Base-by-base conservation (phyloP, 2,329 filamentous ascomycete genomes). In the Colletotrichum coccodes region DNA sequence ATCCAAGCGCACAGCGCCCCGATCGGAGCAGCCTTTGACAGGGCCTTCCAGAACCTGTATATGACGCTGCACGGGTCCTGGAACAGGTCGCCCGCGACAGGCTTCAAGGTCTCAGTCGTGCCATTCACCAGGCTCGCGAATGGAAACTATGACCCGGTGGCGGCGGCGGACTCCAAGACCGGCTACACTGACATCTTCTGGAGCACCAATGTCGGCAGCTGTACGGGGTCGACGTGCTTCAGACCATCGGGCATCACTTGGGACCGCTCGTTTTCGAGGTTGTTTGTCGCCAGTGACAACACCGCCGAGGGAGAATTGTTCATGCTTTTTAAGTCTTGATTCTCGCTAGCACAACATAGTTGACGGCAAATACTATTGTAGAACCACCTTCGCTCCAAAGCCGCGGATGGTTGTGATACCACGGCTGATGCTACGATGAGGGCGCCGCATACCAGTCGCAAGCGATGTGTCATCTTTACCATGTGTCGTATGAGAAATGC, bases 11-110 rank as follows among this genome's bases (percentile, higher is more conserved):
- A 91, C 72, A 87, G 83, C 79, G 89, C 89, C 3, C 89, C 89
- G 5, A 80, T 91, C 38, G 88, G 89, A 72, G 86, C 89, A 74
- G 84, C 87, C 64, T 91, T 91, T 79, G 87, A 90, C 73, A 75
- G 79, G 34, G 66, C 72, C 32, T 82, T 81, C 42, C 84, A 82
- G 40, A 85, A 83, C 34, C 85, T 87, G 36, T 91, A 86, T 82
- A 81, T 91, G 32, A 83, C 87, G 0, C 88, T 91, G 74, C 89
- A 90, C 75, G 89, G 89, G 3, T 87, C 84, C 65, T 91, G 89
- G 87, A 79, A 81, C 73, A 76, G 79, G 26, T 73, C 75, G 21
- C 74, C 74, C 4, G 78, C 80, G 2, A 76, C 76, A 18, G 81
- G 81, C 1, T 82, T 81, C 73, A 79, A 79, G 72, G 75, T 82